phyloP scores from a whole-genome alignment of 1,284 basidiomycete species.

The Ceratobasidium theobromae region DNA sequence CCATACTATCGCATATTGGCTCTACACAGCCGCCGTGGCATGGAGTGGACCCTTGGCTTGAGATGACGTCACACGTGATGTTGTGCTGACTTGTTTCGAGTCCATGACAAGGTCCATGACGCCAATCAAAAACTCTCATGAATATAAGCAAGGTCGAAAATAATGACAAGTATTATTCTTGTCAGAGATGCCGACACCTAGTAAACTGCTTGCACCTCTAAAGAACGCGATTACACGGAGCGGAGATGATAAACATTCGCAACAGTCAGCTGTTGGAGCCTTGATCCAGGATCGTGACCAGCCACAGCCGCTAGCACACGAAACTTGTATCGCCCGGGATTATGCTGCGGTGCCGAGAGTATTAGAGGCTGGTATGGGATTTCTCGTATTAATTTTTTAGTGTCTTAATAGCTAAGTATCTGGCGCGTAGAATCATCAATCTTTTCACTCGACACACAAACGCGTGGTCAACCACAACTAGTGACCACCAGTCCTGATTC shows the following conservation, averaged over 20 bases:
- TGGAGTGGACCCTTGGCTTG: not conserved
- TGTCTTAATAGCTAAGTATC: not conserved
- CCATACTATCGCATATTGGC: too few relatives aligned
- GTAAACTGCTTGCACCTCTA: slow-evolving; percentile 5
- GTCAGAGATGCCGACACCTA: not conserved
- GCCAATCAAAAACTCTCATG: not conserved
- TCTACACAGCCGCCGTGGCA: too few relatives aligned
- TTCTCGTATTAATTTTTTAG: not conserved
- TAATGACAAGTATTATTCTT: not conserved
- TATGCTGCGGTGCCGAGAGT: not conserved
- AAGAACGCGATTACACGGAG: not conserved
- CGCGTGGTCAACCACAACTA: not conserved
- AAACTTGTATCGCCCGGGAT: slow-evolving; percentile 6
- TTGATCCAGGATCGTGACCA: not conserved
- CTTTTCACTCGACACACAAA: not conserved
- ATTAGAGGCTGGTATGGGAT: not conserved
- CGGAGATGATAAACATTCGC: not conserved
- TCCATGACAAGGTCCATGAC: not conserved
- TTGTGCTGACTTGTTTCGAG: too few relatives aligned
- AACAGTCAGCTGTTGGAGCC: not conserved
- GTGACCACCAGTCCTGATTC: not conserved
- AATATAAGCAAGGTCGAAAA: not conserved
- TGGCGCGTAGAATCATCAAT: not conserved
- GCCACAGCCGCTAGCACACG: not conserved
- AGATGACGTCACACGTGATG: slow-evolving; percentile 12